Conservation (phyloP, 345 rosid species). For the Balakata baccata region DNA sequence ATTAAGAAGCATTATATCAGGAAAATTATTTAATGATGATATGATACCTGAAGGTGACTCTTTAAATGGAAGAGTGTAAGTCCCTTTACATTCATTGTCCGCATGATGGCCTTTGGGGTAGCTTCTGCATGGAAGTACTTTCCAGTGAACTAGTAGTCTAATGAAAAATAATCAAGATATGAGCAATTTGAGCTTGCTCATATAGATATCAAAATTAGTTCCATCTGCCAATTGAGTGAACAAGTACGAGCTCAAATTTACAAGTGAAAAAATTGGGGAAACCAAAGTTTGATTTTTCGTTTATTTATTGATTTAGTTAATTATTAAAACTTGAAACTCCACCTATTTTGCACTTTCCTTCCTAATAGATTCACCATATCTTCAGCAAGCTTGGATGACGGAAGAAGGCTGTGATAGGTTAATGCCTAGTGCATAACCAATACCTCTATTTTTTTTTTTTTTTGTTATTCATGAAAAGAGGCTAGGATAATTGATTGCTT, state of each 20-base stretch:
- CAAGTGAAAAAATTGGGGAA: neutral
- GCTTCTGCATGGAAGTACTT: conserved; percentile 54
- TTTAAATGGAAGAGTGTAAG: conserved; percentile 86
- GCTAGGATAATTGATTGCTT: neutral
- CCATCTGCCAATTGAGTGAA: conserved; percentile 4
- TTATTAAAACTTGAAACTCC: neutral
- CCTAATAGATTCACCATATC: neutral
- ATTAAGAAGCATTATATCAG: neutral
- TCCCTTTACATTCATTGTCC: conserved; percentile 90
- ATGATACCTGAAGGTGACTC: conserved; percentile 82
- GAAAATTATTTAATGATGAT: conserved; percentile 11
- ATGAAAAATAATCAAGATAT: neutral
- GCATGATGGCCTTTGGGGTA: conserved; percentile 91
- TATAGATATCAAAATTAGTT: neutral
- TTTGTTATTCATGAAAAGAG: neutral
- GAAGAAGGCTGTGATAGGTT: neutral
- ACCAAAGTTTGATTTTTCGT: neutral
- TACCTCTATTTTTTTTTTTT: neutral
- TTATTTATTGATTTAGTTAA: neutral
- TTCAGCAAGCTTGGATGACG: neutral
- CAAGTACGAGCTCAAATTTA: neutral
- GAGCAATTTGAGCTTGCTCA: neutral
- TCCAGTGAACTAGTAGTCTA: neutral
- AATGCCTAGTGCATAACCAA: neutral
- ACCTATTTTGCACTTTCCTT: neutral